Evolutionary conservation across 768 basidiomycete genomes (phyloP), one percentile per base, ranked within the genome.

Genomic region (Tricholomella constricta): DNA sequence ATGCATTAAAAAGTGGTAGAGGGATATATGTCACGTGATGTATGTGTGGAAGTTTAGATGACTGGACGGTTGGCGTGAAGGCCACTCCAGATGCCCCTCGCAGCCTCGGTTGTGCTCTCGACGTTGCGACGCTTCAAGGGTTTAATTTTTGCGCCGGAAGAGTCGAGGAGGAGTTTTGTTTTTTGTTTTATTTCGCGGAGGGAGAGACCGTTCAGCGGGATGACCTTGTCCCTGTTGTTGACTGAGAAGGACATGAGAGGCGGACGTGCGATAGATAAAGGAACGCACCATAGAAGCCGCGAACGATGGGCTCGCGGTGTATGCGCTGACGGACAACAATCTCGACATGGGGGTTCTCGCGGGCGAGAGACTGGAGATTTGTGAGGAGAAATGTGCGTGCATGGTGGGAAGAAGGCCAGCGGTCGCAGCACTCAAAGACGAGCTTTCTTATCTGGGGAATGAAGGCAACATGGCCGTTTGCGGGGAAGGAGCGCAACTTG

Each of bases 1-100:
- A 52, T 22, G 43, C 31, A 47, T 44, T 17, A 42, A n/a, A 37
- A 26, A 20, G 34, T 41, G 40, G 44, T 53, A 52, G 37, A 27
- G 44, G 20, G 5, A 15, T 34, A 17, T 45, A 11, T 49, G 43
- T 69, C 70, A 71, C 69, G 71, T 70, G 71, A 65, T 56, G 34
- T 61, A 56, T 54, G 23, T 54, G 55, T 56, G 55, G 48, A 47
- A 56, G 56, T 52, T 70, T 67, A 82, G 54, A 81, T 71, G 10
- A 61, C 49, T 15, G 88, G 85, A 51, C 85, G 81, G 62, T 85
- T 82, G 58, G 88, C 88, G 61, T 95, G 93, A 56, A 94, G 71
- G 17, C 92, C 91, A 65, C 87, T 89, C 92, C 91, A 94, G 58
- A 94, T 90, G 48, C 93, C 93, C 67, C 93, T 84, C 9, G 89